Percentiles rank a stretch among this genome's conserved stretches.
These are phyloP conservation scores for Passiflora organensis DNA, from an alignment of 345 rosid genomes.

Conservation along the genomic window DNA sequence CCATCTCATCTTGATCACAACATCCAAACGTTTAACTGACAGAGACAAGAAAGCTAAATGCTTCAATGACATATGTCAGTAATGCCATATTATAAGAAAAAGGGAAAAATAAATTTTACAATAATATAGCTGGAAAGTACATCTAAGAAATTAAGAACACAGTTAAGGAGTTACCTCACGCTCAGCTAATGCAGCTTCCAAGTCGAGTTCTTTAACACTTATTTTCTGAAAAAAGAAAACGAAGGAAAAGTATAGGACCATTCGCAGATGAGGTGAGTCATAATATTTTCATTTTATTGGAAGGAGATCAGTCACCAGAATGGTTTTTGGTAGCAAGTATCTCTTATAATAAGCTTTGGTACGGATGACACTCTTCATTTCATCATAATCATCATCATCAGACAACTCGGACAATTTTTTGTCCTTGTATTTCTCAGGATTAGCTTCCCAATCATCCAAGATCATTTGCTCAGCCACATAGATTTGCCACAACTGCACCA, in stretches of 20 bases:
- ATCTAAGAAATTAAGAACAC: not conserved
- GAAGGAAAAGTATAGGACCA: too few species aligned
- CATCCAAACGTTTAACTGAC: not conserved
- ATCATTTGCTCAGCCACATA: constrained; percentile 94
- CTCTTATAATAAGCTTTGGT: constrained; percentile 59
- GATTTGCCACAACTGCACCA: constrained; percentile 82
- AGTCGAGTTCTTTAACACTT: constrained; percentile 85
- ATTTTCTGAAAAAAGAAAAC: constrained; percentile 51
- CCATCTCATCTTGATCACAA: too few species aligned
- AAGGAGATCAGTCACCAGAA: constrained; percentile 45
- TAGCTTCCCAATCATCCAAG: constrained; percentile 72
- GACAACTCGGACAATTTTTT: constrained; percentile 73
- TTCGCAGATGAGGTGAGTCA: constrained; percentile 17
- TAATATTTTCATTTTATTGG: not conserved
- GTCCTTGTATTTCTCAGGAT: constrained; percentile 80
- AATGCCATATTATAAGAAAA: not conserved
- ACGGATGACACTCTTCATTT: constrained; percentile 53
- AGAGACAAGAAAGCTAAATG: not conserved
- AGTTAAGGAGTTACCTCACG: constrained; percentile 43
- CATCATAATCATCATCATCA: constrained; percentile 69
- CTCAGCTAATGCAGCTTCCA: constrained; percentile 88
- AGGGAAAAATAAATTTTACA: not conserved
- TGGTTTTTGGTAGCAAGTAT: constrained; percentile 52
- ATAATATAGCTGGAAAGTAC: not conserved
- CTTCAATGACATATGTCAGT: not conserved